Evolutionary conservation across 805 yeast genomes (phyloP).

Genomic region (Yarrowia deformans): DNA sequence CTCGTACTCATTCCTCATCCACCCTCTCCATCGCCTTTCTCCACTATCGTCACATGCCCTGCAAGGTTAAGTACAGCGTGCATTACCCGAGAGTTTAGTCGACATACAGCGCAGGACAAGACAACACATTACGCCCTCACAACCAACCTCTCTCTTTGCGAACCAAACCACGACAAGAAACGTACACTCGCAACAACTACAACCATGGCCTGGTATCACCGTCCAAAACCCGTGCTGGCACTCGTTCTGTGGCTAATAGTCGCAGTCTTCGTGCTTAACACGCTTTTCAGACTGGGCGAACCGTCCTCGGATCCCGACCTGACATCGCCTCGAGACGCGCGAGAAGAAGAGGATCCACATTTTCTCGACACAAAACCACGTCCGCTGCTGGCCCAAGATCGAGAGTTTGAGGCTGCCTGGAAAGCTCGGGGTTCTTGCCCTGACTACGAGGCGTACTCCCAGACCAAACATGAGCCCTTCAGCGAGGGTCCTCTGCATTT

Average conservation of each 20-base stretch:
- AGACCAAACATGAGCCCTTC: conserved; percentile 61
- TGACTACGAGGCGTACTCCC: conserved; percentile 68
- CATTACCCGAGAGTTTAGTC: conserved; percentile 27
- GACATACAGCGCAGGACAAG: neutral
- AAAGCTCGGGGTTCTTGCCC: conserved; percentile 55
- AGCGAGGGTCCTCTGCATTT: conserved; percentile 62
- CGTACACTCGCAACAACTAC: neutral
- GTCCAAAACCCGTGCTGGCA: conserved; percentile 25
- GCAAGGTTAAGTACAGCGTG: conserved; percentile 31
- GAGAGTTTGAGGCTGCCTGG: conserved; percentile 26
- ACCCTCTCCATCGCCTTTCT: neutral
- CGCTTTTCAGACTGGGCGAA: neutral
- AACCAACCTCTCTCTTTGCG: neutral
- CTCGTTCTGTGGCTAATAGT: conserved; percentile 17
- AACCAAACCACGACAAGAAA: neutral
- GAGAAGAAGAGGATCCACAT: neutral
- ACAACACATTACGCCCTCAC: neutral
- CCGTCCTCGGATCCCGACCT: conserved; percentile 14
- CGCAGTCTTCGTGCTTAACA: conserved; percentile 11
- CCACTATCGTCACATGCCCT: conserved; percentile 25
- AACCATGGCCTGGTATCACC: conserved; percentile 32
- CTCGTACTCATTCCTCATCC: neutral
- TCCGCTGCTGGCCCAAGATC: conserved; percentile 1
- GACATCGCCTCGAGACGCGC: neutral
- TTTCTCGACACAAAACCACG: conserved; percentile 6